A percentile compares a stretch with the other conserved stretches of the same genome.
These are phyloP conservation scores for Emmonsia crescens DNA, from an alignment of 2,329 filamentous ascomycete genomes.

Conservation along the genomic window DNA sequence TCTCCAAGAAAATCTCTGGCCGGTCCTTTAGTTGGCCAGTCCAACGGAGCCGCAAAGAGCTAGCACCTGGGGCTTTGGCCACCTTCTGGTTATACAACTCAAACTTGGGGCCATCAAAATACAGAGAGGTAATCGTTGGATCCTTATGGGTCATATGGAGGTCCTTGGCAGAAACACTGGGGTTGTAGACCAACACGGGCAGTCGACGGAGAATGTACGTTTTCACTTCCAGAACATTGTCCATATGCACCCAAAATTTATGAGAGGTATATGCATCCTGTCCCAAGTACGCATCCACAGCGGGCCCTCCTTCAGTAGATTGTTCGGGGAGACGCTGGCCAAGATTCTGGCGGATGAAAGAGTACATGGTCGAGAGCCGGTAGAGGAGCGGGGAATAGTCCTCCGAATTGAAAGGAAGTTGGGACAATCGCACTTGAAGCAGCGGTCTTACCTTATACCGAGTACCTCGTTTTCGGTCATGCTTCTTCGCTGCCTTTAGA, in stretches of 20 bases:
- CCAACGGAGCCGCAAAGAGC: conserved; percentile 81
- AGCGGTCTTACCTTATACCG: conserved; percentile 83
- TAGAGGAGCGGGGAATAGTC: conserved; percentile 84
- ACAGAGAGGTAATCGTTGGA: conserved; percentile 86
- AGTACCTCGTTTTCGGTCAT: conserved; percentile 82
- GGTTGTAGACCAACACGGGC: conserved; percentile 86
- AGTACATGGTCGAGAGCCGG: conserved; percentile 87
- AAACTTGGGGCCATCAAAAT: conserved; percentile 85
- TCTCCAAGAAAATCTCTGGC: conserved; percentile 75
- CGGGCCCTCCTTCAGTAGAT: conserved; percentile 36
- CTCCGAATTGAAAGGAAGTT: conserved; percentile 89
- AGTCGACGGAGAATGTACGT: conserved; percentile 85
- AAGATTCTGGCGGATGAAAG: conserved; percentile 76
- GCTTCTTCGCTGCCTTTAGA: conserved; percentile 97
- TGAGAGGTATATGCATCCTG: conserved; percentile 68
- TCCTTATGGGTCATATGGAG: conserved; percentile 67
- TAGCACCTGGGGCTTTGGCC: conserved; percentile 60
- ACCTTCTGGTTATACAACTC: conserved; percentile 80
- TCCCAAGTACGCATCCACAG: conserved; percentile 37
- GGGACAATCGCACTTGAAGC: conserved; percentile 79
- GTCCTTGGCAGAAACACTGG: conserved; percentile 64
- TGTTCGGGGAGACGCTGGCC: conserved; percentile 36
- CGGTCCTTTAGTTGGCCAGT: conserved; percentile 71
- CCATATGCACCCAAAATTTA: conserved; percentile 95
- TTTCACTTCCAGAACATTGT: conserved; percentile 95